phyloP scores from a whole-genome alignment of 2,329 filamentous ascomycete species.

The Aspergillus thermomutatus region DNA sequence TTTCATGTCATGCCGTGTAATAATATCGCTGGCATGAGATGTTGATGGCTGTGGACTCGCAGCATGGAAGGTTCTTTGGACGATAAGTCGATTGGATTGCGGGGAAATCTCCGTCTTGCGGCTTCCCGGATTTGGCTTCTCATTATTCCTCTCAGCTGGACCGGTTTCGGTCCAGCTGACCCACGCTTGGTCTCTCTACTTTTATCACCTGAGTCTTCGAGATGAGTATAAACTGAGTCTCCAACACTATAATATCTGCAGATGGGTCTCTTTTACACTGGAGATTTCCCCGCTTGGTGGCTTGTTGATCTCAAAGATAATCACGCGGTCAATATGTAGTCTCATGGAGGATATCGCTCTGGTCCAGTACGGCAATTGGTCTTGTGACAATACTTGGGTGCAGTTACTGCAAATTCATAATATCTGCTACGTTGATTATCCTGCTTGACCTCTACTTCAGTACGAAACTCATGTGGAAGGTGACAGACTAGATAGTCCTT shows the following conservation, averaged over 20 bases:
- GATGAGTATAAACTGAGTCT: not conserved
- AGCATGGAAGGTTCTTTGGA: not conserved
- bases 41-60: not conserved
- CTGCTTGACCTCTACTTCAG: not conserved
- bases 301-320: not conserved
- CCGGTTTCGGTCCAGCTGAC: not conserved
- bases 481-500: not conserved
- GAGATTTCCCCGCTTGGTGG: not conserved
- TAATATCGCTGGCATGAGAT: not conserved
- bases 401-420: not conserved
- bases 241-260: not conserved
- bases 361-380: not conserved
- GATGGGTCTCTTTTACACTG: not conserved
- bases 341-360: not conserved
- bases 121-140: not conserved
- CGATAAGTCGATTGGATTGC: not conserved
- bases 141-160: not conserved
- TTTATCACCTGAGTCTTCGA: not conserved
- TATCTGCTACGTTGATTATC: not conserved
- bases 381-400: not conserved
- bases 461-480: not conserved
- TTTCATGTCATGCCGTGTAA: slow-evolving; percentile 6
- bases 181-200: not conserved
- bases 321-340: not conserved
- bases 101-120: not conserved